Conservation (phyloP, 2,329 filamentous ascomycete species). For the Fusarium metavorans region DNA sequence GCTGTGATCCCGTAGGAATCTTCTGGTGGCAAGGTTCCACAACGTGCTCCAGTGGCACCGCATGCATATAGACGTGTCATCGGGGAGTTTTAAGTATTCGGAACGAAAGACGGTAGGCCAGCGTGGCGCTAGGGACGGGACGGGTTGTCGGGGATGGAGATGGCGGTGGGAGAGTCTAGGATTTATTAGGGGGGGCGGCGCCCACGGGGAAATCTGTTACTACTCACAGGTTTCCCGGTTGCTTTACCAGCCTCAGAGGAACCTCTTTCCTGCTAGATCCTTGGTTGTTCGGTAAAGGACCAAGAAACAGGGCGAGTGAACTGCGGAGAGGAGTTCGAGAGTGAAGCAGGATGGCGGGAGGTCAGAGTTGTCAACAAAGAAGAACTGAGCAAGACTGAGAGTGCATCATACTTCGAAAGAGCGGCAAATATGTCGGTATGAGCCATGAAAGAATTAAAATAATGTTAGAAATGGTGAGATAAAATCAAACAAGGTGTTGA, state of each 20-base stretch:
- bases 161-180: not conserved
- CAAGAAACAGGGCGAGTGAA: not conserved
- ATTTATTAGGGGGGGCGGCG: not conserved
- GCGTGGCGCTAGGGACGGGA: too few species aligned
- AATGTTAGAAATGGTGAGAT: not conserved
- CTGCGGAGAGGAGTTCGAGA: not conserved
- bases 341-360: not conserved
- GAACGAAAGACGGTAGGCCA: not conserved
- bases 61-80: not conserved
- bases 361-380: not conserved
- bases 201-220: not conserved
- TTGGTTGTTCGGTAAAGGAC: not conserved
- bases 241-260: not conserved
- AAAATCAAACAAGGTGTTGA: not conserved
- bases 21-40: not conserved
- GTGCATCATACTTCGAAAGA: not conserved
- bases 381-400: not conserved
- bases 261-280: not conserved
- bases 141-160: not conserved
- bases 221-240: not conserved
- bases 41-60: not conserved
- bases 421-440: not conserved
- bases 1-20: not conserved
- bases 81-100: not conserved
- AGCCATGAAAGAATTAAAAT: not conserved